Conservation (phyloP, 148 eudicot genomes). For the Mesembryanthemum crystallinum region DNA sequence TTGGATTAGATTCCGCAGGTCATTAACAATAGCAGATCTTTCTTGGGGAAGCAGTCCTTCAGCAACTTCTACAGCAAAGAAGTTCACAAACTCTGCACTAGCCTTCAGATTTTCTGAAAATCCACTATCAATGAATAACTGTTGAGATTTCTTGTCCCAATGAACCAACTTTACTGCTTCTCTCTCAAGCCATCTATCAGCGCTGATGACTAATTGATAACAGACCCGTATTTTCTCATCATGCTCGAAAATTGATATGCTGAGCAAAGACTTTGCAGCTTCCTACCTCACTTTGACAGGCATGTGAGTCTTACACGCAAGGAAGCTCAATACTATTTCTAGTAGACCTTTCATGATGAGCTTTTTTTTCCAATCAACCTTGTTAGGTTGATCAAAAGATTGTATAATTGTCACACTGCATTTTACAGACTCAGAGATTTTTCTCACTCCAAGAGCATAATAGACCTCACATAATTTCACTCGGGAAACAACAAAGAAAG, state of each 20-base stretch:
- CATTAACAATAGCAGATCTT: constrained; percentile 14
- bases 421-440: constrained; percentile 19
- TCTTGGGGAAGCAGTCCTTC: constrained; percentile 22
- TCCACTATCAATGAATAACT: constrained; percentile 14
- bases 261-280: constrained; percentile 8
- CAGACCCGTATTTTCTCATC: constrained; percentile 16
- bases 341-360: constrained; percentile 26
- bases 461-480: constrained; percentile 18
- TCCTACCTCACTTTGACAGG: constrained; percentile 16
- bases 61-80: constrained; percentile 25
- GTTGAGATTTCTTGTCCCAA: constrained; percentile 22
- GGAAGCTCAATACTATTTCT: constrained; percentile 27
- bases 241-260: constrained; percentile 8
- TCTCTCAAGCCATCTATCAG: constrained; percentile 6
- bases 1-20: constrained; percentile 28
- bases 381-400: background rate
- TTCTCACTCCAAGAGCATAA: constrained; percentile 23
- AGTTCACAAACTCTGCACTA: constrained; percentile 24
- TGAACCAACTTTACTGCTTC: constrained; percentile 26
- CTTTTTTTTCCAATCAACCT: constrained; percentile 18
- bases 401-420: constrained; percentile 16
- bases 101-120: constrained; percentile 18
- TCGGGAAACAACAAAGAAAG: constrained; percentile 8
- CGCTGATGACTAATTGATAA: constrained; percentile 10
- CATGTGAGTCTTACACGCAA: constrained; percentile 27